A percentile compares a stretch with the other conserved stretches of the same genome.
These are phyloP conservation scores for Arthroderma sp. DNA, from an alignment of 2,329 filamentous ascomycete species.

Conservation along the genomic window DNA sequence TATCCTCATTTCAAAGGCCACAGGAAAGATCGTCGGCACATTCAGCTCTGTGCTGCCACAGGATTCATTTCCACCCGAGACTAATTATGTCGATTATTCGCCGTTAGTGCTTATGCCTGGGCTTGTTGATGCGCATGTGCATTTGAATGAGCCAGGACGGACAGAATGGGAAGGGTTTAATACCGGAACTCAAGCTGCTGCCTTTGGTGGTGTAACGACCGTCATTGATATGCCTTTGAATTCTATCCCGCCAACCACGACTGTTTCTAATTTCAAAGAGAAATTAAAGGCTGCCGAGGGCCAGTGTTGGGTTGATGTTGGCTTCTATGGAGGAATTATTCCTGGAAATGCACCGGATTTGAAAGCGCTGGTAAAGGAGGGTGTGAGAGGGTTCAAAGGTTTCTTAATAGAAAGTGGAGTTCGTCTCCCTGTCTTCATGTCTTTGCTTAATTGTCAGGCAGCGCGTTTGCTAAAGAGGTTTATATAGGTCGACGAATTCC, in stretches of 20 bases:
- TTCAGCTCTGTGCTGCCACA: constrained; percentile 59
- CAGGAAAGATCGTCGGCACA: constrained; percentile 74
- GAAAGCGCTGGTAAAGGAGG: constrained; percentile 65
- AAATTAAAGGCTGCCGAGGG: constrained; percentile 74
- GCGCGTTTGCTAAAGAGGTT: neutral
- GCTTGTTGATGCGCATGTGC: constrained; percentile 90
- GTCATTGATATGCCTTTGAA: constrained; percentile 97
- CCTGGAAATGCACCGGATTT: constrained; percentile 76
- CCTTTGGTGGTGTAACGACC: constrained; percentile 90
- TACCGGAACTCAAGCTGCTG: constrained; percentile 85
- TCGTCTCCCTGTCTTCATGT: constrained; percentile 27
- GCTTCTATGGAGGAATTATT: constrained; percentile 89
- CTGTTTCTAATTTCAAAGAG: constrained; percentile 63
- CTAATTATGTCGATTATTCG: constrained; percentile 69
- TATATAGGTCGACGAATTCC: constrained; percentile 78
- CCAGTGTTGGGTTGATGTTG: constrained; percentile 97
- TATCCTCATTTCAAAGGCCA: constrained; percentile 60
- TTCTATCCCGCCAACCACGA: constrained; percentile 91
- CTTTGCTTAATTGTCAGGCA: neutral
- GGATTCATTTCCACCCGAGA: constrained; percentile 58
- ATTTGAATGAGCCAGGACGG: constrained; percentile 90
- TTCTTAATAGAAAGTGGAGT: constrained; percentile 95
- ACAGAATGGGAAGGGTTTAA: constrained; percentile 98
- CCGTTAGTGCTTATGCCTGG: constrained; percentile 78
- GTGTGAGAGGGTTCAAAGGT: constrained; percentile 91